Evolutionary conservation across 257 asterid species (phyloP).

Genomic region (Agastache rugosa): DNA sequence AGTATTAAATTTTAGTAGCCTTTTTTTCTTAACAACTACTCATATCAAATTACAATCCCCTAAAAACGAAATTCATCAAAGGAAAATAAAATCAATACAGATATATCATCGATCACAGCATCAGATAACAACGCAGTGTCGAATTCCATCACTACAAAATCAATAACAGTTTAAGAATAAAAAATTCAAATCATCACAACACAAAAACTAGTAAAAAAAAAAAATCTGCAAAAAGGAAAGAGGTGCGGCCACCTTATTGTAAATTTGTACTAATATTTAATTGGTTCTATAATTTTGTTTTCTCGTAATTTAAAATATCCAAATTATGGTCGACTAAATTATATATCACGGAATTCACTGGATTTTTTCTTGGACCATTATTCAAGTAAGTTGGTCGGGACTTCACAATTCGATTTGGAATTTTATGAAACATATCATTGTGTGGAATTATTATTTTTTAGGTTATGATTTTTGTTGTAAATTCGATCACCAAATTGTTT

Average conservation of each 20-base stretch:
- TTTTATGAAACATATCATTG: no score
- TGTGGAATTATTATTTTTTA: no score
- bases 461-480: no score
- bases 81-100: background rate
- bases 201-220: background rate
- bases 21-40: background rate
- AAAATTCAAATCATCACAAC: background rate
- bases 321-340: background rate
- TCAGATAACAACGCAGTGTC: background rate
- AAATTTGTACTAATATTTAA: background rate
- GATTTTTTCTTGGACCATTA: background rate
- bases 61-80: background rate
- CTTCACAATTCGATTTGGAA: background rate
- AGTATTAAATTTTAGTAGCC: no score
- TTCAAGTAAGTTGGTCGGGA: background rate
- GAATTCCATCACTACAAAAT: background rate
- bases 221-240: background rate
- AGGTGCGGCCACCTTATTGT: background rate
- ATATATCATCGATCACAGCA: background rate
- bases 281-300: background rate
- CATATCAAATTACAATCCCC: background rate
- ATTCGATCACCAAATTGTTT: no score
- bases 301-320: constrained; percentile 22
- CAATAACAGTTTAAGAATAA: background rate
- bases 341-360: no score